Base-by-base conservation (phyloP, 345 rosid species). In the Jatropha curcas region DNA sequence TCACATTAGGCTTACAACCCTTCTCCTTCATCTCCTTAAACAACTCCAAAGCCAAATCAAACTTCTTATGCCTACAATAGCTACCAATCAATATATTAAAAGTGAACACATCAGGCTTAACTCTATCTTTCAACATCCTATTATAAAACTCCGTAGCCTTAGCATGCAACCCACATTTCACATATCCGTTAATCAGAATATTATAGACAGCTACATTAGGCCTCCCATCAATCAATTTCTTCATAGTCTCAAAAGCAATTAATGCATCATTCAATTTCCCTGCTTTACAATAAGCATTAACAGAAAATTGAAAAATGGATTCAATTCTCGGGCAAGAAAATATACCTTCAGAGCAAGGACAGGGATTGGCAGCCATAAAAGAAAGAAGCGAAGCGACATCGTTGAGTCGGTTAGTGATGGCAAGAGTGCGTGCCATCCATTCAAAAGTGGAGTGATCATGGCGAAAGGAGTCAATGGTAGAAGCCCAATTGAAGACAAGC, bases 281-380 rank as follows among this genome's bases (percentile, higher is more conserved):
- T 63, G 87, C 87, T 71, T 83, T 84, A 69, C 91, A 85, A 62
- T 75, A 80, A 4, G 93, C 84, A 65, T 83, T 89, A 24, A 90
- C 71, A 46, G 84, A 82, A 71, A 85, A 80, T 3, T 74, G 81
- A 68, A 88, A 92, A 59, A 90, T 83, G 34, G 90, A 79, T 61
- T 92, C 96, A 30, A 85, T 82, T 56, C 85, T 68, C 5, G 93
- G 90, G 72, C 98, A 94, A 68, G 93, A 90, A 85, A 94, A 94
- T 80, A 92, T 94, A 69, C 96, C 96, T 56, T 88, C 87, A 17
- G 94, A 84, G 41, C 98, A 94, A 0, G 97, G 97, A 65, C 96
- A 94, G 5, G 90, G 93, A 53, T 82, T 89, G 0, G 97, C 66
- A 0, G 87, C 80, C 28, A 92, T 69, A 71, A 88, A 92, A 35